A percentile compares a stretch with the other conserved stretches of the same genome.
These are phyloP conservation scores for Microascus cirrosus DNA, from an alignment of 2,329 filamentous ascomycete species.

Conservation along the genomic window DNA sequence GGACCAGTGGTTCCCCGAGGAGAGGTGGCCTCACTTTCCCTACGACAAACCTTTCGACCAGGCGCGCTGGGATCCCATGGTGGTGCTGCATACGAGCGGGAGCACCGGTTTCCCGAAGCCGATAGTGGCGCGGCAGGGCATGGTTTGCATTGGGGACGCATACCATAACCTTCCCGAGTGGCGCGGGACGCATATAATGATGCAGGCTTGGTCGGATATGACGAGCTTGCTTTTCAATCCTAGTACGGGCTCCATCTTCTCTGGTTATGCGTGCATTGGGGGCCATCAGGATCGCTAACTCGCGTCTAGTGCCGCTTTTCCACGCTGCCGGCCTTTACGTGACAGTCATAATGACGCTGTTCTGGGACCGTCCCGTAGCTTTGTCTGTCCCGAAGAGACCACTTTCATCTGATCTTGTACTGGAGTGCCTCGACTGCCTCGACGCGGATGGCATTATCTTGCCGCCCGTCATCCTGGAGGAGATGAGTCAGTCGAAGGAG, in stretches of 20 bases:
- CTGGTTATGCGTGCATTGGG: neutral
- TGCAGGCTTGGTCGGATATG: neutral
- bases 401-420: slow-evolving; percentile 19
- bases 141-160: slow-evolving; percentile 21
- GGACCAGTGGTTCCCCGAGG: slow-evolving; percentile 22
- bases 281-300: neutral
- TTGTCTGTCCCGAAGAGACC: slow-evolving; percentile 20
- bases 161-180: slow-evolving; percentile 14
- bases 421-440: slow-evolving; percentile 17
- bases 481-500: slow-evolving; percentile 23
- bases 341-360: slow-evolving; percentile 15
- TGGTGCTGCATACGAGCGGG: slow-evolving; percentile 33
- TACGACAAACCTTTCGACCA: slow-evolving; percentile 29
- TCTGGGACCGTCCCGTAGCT: slow-evolving; percentile 13
- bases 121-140: slow-evolving; percentile 25
- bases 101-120: slow-evolving; percentile 35
- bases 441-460: slow-evolving; percentile 16
- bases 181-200: slow-evolving; percentile 10
- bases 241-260: neutral
- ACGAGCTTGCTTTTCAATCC: slow-evolving; percentile 2
- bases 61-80: slow-evolving; percentile 26
- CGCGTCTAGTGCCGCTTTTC: slow-evolving; percentile 22
- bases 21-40: slow-evolving; percentile 20
- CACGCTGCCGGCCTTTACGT: slow-evolving; percentile 23
- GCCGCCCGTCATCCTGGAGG: slow-evolving; percentile 29